Evolutionary conservation across 2,329 filamentous ascomycete genomes (phyloP).

Genomic region (Cladophialophora yegresii): DNA sequence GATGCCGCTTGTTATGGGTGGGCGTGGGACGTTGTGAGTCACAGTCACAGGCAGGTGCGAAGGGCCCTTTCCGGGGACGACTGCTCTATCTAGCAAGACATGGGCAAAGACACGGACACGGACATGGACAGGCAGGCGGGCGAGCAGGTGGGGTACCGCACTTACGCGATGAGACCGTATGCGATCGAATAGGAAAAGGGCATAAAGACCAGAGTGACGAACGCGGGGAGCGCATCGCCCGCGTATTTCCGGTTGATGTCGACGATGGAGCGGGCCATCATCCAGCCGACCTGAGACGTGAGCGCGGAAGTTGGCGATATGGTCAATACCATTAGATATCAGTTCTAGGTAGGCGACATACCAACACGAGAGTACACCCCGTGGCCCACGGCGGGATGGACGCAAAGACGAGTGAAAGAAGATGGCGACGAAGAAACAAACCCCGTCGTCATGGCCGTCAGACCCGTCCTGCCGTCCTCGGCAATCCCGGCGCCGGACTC

Average conservation of each 20-base stretch:
- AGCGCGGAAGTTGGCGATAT: neutral
- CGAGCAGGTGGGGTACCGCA: neutral
- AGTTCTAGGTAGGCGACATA: conserved; percentile 52
- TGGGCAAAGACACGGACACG: neutral
- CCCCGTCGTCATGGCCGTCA: conserved; percentile 78
- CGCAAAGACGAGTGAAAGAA: conserved; percentile 88
- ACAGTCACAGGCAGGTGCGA: too few relatives aligned
- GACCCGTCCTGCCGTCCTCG: conserved; percentile 78
- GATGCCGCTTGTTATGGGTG: conserved; percentile 56
- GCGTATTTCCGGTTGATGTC: conserved; percentile 89
- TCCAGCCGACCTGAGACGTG: neutral
- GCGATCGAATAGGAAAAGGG: conserved; percentile 88
- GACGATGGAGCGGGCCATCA: conserved; percentile 51
- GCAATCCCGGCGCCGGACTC: conserved; percentile 86
- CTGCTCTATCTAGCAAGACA: too few relatives aligned
- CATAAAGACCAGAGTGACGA: conserved; percentile 81
- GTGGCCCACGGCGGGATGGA: conserved; percentile 89
- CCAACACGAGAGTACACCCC: conserved; percentile 81
- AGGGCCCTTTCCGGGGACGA: too few relatives aligned
- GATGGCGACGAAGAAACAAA: conserved; percentile 82
- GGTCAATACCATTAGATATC: neutral
- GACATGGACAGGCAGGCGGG: neutral
- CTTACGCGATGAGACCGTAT: conserved; percentile 71
- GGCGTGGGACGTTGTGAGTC: neutral
- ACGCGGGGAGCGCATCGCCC: conserved; percentile 80